Evolutionary conservation across 108 stramenopile species (phyloP).

Genomic region (Skeletonema tropicum): DNA sequence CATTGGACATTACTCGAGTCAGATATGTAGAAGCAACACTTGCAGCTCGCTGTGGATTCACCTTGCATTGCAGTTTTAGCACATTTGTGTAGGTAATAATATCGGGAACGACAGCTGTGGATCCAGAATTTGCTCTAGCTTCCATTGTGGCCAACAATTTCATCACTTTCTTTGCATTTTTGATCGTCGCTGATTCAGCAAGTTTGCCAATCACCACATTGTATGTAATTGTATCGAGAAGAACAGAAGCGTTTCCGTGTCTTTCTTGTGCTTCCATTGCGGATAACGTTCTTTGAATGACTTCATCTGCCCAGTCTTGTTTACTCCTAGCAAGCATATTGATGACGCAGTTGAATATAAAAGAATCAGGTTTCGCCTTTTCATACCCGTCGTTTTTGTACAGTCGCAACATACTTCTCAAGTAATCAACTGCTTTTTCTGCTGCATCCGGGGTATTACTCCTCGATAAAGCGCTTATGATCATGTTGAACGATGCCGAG

Average conservation of each 20-base stretch:
- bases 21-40: conserved; percentile 32
- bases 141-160: conserved; percentile 28
- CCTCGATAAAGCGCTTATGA: conserved; percentile 35
- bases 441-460: conserved; percentile 10
- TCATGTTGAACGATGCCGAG: conserved; percentile 38
- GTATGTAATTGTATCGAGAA: conserved; percentile 60
- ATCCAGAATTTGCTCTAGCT: neutral
- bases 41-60: conserved; percentile 34
- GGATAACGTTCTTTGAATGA: conserved; percentile 39
- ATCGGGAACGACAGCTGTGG: conserved; percentile 25
- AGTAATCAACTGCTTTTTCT: conserved; percentile 41
- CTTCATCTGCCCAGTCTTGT: conserved; percentile 34
- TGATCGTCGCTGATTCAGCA: conserved; percentile 17
- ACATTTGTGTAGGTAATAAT: conserved; percentile 48
- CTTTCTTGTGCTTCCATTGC: conserved; percentile 44
- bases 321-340: conserved; percentile 40
- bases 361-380: conserved; percentile 41
- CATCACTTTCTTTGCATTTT: conserved; percentile 49
- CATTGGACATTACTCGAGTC: conserved; percentile 15
- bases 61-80: conserved; percentile 28
- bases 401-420: conserved; percentile 39
- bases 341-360: conserved; percentile 43
- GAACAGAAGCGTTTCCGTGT: conserved; percentile 29
- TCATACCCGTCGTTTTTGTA: conserved; percentile 41
- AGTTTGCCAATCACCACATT: conserved; percentile 56